A percentile compares a stretch with the other conserved stretches of the same genome.
Evolutionary conservation across 495 filamentous ascomycete genomes (phyloP).

Genomic region (Terfezia claveryi): DNA sequence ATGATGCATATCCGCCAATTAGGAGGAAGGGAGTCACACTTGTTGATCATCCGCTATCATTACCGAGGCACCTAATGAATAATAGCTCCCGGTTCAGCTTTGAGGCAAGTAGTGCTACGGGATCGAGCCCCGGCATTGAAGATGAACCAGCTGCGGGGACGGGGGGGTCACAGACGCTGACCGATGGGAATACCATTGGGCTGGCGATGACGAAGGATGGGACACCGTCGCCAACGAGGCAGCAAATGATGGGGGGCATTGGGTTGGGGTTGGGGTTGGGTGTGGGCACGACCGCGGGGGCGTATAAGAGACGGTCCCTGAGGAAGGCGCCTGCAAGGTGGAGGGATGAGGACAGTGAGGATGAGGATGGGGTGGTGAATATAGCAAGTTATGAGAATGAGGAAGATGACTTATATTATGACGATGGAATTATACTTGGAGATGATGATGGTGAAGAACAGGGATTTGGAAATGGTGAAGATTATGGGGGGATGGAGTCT

Average conservation of each 20-base stretch:
- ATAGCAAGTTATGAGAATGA: conserved; percentile 19
- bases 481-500: not conserved
- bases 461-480: conserved; percentile 12
- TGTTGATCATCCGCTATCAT: conserved; percentile 21
- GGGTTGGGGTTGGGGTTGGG: not conserved
- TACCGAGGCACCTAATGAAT: conserved; percentile 38
- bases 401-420: conserved; percentile 63
- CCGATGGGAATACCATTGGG: not conserved
- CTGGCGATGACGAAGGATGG: not conserved
- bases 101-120: conserved; percentile 32
- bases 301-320: not conserved
- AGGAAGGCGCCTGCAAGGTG: conserved; percentile 5
- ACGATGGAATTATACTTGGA: conserved; percentile 45
- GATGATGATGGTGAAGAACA: conserved; percentile 31
- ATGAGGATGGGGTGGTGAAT: conserved; percentile 26
- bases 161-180: conserved; percentile 19
- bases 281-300: not conserved
- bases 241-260: not conserved
- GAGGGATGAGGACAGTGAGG: conserved; percentile 13
- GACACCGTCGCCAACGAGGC: not conserved
- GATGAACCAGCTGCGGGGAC: conserved; percentile 38
- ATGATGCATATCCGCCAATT: conserved; percentile 12
- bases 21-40: conserved; percentile 13
- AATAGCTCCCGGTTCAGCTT: conserved; percentile 54
- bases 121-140: conserved; percentile 28